Base-by-base conservation (phyloP, 2,329 filamentous ascomycete species). In the Sclerotinia nivalis region DNA sequence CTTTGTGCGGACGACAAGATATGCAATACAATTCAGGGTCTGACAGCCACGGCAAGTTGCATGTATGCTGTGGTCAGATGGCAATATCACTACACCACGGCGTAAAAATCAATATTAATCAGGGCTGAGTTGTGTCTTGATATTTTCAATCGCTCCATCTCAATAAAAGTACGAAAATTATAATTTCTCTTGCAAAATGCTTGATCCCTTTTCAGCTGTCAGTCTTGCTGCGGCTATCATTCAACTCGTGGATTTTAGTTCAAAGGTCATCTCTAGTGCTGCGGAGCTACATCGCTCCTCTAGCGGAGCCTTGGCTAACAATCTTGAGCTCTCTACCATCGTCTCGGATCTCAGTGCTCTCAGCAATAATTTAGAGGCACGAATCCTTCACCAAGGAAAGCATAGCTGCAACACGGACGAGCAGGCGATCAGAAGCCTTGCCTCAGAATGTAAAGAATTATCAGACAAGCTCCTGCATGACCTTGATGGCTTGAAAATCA, bases 231-330 rank as follows among this genome's bases (percentile, higher is more conserved):
- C 34, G 25, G 15, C 54, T 59, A 52, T 43, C 12, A 18, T 68
- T 31, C 31, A 59, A 15, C 60, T 59, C 40, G 47, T 68, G 31
- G 54, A 28, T 25, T 68, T 43, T 50, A 18, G 13, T 13, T 59
- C n/a, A 13, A 40, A 59, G 2, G 5, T 50, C 40, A 37, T 43
- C 9, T 25, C 65, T 8, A 25, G 7, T 49, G 54, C 22, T 52
- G 8, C 31, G 10, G 43, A 59, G 43, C 31, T 68, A 28, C 18
- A 59, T 59, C 25, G 50, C 5, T 34, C 40, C 0, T 31, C 25
- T 20, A 8, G 49, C 8, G 54, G 43, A 25, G 47, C 54, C 31
- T 49, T 59, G 40, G 8, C 28, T 9, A 40, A 52, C 13, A 34
- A 59, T 12, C 43, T 68, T 2, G 54, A 59, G 22, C 54, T 68